Conservation (phyloP, 169 alveolate genomes). For the Theileria parva region DNA sequence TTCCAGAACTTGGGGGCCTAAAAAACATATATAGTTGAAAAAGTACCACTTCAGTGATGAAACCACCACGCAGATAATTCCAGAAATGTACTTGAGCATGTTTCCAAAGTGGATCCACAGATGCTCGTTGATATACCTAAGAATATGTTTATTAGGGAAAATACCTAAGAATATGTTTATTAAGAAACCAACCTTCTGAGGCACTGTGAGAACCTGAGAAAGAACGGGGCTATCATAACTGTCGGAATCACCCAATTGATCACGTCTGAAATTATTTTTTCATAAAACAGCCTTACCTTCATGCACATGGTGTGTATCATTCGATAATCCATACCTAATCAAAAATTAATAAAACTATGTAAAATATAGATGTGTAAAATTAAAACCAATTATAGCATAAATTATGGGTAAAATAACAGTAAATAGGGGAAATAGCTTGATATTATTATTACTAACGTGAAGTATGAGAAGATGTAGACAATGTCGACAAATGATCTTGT, state of each 20-base stretch:
- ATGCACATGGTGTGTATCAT: background rate
- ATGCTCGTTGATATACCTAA: slow-evolving; percentile 39
- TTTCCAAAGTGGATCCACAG: slow-evolving; percentile 44
- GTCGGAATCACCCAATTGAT: slow-evolving; percentile 76
- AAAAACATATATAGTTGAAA: slow-evolving; percentile 17
- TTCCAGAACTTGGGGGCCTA: background rate
- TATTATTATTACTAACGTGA: background rate
- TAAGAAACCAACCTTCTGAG: slow-evolving; percentile 66
- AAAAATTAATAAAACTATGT: background rate
- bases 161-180: background rate
- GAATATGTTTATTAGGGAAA: background rate
- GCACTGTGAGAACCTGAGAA: slow-evolving; percentile 82
- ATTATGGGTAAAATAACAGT: background rate
- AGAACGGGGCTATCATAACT: slow-evolving; percentile 78
- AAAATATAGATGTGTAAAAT: slow-evolving; percentile 27
- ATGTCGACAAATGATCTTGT: slow-evolving; percentile 55
- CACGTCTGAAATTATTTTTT: slow-evolving; percentile 38
- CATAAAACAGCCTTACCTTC: background rate
- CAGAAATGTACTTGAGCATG: slow-evolving; percentile 31
- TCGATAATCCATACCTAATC: background rate
- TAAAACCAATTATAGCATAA: too few species aligned
- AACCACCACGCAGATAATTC: slow-evolving; percentile 36
- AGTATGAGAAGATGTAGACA: slow-evolving; percentile 46
- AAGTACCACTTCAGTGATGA: slow-evolving; percentile 61
- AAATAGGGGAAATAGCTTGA: too few species aligned